Percentiles rank a stretch among this genome's conserved stretches.
phyloP scores from a whole-genome alignment of 2,329 filamentous ascomycete genomes.

The Ophiostoma fasciatum region DNA sequence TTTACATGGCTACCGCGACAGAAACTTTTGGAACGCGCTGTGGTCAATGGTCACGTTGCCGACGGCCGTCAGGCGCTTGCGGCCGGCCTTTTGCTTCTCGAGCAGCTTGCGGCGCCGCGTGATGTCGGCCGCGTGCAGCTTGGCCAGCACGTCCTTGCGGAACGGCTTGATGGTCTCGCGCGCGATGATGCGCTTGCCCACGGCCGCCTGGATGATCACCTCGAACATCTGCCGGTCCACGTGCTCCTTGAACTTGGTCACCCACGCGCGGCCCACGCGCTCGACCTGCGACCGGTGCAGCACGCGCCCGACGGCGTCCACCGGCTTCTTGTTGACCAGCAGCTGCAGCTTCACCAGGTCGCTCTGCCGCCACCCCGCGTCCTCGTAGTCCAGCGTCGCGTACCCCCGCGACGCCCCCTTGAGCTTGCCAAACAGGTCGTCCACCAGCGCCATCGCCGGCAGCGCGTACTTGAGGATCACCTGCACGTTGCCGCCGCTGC shows the following conservation, averaged over 20 bases:
- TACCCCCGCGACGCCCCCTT: constrained; percentile 83
- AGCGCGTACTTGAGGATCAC: constrained; percentile 90
- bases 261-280: constrained; percentile 72
- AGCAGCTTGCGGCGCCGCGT: constrained; percentile 70
- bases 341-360: constrained; percentile 81
- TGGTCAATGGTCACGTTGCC: constrained; percentile 96
- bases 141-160: constrained; percentile 84
- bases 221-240: constrained; percentile 93
- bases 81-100: constrained; percentile 92
- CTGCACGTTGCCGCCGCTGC: constrained; percentile 37
- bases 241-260: constrained; percentile 91
- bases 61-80: constrained; percentile 70
- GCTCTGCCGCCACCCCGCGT: constrained; percentile 71
- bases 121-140: constrained; percentile 84
- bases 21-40: constrained; percentile 84
- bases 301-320: constrained; percentile 87
- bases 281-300: constrained; percentile 73
- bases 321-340: constrained; percentile 81
- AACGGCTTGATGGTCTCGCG: constrained; percentile 94
- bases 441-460: constrained; percentile 77
- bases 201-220: constrained; percentile 75
- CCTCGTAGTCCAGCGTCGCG: constrained; percentile 91
- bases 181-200: constrained; percentile 69
- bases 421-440: constrained; percentile 93
- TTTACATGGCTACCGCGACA: constrained; percentile 51